Evolutionary conservation across 352 stramenopile genomes (phyloP), one percentile per base, ranked within the genome.

Genomic region (Globisporangium spiculum): DNA sequence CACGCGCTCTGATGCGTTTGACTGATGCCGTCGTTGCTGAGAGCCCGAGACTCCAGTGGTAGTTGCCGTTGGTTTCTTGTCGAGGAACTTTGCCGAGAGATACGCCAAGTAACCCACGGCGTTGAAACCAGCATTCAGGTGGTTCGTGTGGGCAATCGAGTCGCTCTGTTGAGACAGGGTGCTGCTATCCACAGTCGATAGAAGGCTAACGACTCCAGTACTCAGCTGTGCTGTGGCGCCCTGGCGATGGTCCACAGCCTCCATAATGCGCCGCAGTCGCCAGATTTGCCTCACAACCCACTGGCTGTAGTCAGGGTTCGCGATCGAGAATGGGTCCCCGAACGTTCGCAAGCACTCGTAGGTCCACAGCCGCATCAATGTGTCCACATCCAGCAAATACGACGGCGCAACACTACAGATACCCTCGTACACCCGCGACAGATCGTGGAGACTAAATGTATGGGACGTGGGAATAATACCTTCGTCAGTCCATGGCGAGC

Each of bases 341-440:
- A 92, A 75, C 4, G 79, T 75, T 4, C 77, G 72, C 18, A 65
- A 34, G 3, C 62, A 75, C 63, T 92, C 84, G 65, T 92, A 82
- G 1, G 70, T 74, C 80, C 78, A 89, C 4, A 92, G 59, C 1
- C 80, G 60, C 27, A 81, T 9, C 9, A 90, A 61, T 2, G 73
- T 88, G 20, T 86, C 79, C 2, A 58, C 59, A 22, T 90, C 80
- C 1, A 77, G 55, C 14, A 90, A 34, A 16, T 76, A 72, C 3
- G 65, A 76, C 0, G 74, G 66, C 9, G 70, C 61, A 0, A 88
- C 82, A 12, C 70, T 68, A 9, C 72, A 82, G 3, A 92, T 66
- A 16, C 79, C 79, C 44, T 84, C 69, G 32, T 88, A 89, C 0
- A 90, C 77, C 22, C 70, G 63, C 0, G 73, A 68, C 12, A 90